phyloP scores from a whole-genome alignment of 2,329 filamentous ascomycete genomes.

The Chaetomium sp. region DNA sequence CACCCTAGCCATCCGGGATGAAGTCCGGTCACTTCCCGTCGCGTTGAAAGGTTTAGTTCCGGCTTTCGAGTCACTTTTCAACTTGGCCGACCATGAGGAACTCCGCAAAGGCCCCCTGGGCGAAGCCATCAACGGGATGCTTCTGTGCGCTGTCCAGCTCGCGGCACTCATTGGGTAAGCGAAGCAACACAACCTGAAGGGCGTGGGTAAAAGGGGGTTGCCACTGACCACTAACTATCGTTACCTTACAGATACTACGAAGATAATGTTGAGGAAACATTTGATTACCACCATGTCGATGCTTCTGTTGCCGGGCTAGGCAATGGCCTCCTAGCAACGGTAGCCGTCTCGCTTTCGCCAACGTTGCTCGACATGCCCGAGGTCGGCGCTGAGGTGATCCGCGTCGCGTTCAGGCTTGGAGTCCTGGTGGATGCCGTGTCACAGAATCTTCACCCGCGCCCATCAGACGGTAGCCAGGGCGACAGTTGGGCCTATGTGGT shows the following conservation, averaged over 20 bases:
- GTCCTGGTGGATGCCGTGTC: constrained; percentile 48
- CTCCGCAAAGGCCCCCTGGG: constrained; percentile 46
- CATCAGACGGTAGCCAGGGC: constrained; percentile 20
- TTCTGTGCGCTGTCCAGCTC: constrained; percentile 47
- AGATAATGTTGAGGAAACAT: not conserved
- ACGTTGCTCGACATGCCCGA: constrained; percentile 45
- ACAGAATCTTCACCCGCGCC: constrained; percentile 44
- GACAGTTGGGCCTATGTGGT: constrained; percentile 38
- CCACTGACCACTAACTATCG: not conserved
- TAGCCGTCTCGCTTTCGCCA: constrained; percentile 37
- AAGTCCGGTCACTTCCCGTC: constrained; percentile 41
- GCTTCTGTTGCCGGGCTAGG: not conserved
- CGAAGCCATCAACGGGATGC: constrained; percentile 48
- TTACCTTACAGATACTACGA: not conserved
- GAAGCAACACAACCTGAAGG: not conserved
- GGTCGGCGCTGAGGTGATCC: constrained; percentile 46
- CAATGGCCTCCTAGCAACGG: not conserved
- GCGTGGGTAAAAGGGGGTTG: not conserved
- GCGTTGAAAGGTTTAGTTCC: constrained; percentile 39
- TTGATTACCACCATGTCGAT: not conserved
- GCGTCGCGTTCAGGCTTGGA: constrained; percentile 51
- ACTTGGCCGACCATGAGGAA: constrained; percentile 39
- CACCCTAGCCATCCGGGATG: constrained; percentile 45
- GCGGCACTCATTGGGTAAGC: constrained; percentile 50
- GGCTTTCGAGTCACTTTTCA: constrained; percentile 44